Conservation (phyloP, 176 grass and related monocot genomes). For the Zea luxurians region DNA sequence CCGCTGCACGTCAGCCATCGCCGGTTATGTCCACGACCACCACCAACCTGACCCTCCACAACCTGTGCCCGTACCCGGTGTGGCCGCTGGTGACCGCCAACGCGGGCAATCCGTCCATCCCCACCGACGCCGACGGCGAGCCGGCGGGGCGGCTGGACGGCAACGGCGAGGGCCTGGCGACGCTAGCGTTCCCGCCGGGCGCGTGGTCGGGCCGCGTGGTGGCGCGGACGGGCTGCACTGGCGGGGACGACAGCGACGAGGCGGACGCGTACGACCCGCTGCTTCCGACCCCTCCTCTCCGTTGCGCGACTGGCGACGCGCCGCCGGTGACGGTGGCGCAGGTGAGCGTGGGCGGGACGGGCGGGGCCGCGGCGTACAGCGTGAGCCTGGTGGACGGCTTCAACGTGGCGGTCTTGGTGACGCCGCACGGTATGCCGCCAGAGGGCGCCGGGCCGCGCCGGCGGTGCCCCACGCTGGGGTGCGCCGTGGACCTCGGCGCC, state of each 20-base stretch:
- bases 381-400: constrained; percentile 58
- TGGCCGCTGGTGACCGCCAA: constrained; percentile 37
- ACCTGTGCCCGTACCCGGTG: constrained; percentile 31
- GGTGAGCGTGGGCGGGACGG: constrained; percentile 31
- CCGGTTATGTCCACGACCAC: neutral
- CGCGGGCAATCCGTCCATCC: neutral
- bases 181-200: constrained; percentile 28
- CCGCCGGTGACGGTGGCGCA: constrained; percentile 47
- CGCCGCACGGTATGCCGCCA: constrained; percentile 35
- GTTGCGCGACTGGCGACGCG: constrained; percentile 30
- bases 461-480: constrained; percentile 44
- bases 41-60: constrained; percentile 43
- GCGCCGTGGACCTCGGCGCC: constrained; percentile 39
- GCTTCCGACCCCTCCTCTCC: no score
- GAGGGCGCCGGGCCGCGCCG: neutral
- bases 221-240: constrained; percentile 38
- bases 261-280: no score
- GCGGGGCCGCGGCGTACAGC: constrained; percentile 39
- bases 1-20: neutral
- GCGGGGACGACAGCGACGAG: no score
- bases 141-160: neutral
- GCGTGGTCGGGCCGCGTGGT: constrained; percentile 46
- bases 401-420: constrained; percentile 48
- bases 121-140: neutral
- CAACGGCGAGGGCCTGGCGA: constrained; percentile 35